Evolutionary conservation across 495 filamentous ascomycete species (phyloP).

Genomic region (Articulospora tetracladia): DNA sequence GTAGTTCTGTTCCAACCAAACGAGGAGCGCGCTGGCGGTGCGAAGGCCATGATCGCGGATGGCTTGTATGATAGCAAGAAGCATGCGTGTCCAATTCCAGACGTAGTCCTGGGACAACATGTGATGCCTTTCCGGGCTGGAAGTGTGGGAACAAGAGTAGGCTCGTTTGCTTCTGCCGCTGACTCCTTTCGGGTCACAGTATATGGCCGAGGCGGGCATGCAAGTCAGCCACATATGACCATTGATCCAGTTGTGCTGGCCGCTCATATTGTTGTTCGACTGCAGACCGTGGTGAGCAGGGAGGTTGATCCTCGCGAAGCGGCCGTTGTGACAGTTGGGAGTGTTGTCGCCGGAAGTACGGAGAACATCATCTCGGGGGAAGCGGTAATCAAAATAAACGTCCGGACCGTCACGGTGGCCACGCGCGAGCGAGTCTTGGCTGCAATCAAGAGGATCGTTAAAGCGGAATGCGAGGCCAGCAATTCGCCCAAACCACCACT

Average conservation of each 20-base stretch:
- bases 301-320: slow-evolving; percentile 48
- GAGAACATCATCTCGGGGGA: slow-evolving; percentile 52
- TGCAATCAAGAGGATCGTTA: slow-evolving; percentile 48
- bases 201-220: slow-evolving; percentile 51
- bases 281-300: slow-evolving; percentile 55
- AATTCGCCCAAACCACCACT: slow-evolving; percentile 36
- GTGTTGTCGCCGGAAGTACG: slow-evolving; percentile 45
- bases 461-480: slow-evolving; percentile 47
- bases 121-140: slow-evolving; percentile 38
- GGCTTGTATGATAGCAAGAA: slow-evolving; percentile 48
- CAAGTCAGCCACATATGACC: slow-evolving; percentile 42
- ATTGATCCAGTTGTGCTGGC: slow-evolving; percentile 59
- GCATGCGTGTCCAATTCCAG: slow-evolving; percentile 44
- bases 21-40: slow-evolving; percentile 53
- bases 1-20: slow-evolving; percentile 58
- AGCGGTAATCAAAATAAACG: slow-evolving; percentile 42
- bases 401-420: slow-evolving; percentile 37
- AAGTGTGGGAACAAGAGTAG: slow-evolving; percentile 36
- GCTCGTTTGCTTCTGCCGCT: slow-evolving; percentile 35
- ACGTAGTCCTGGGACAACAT: slow-evolving; percentile 56
- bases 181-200: slow-evolving; percentile 41
- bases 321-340: slow-evolving; percentile 53
- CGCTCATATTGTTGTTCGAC: slow-evolving; percentile 41
- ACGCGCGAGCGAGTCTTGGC: slow-evolving; percentile 39
- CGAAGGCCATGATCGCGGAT: slow-evolving; percentile 57